Evolutionary conservation across 2,329 filamentous ascomycete species (phyloP), one percentile per base, ranked within the genome.

Genomic region (Hortaea sp.): DNA sequence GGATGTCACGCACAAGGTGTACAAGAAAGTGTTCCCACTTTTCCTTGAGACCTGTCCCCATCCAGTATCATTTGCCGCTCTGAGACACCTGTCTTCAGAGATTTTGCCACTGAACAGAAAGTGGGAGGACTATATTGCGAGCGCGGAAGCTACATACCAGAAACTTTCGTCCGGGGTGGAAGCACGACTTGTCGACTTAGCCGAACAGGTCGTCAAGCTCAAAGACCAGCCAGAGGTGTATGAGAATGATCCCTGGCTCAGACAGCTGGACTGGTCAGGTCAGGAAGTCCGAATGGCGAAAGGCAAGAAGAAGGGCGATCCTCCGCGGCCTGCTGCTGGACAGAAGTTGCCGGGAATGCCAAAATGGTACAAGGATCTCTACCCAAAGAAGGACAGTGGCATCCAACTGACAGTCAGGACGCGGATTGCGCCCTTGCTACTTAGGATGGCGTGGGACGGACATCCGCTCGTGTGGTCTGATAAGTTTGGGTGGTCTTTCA

Each of bases 341-440:
- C 92, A 98, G 63, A 98, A 97, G 73, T 88, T 84, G 69, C 89
- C 90, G 0, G 92, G 92, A 10, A 92, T 86, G 84, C 92, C 92
- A 0, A 77, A 85, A 53, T 98, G 92, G 92, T 98, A 95, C 68
- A 95, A 92, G 60, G 88, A 88, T 62, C 71, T 98, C 1, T 95
- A 94, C 57, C 57, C 76, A 1, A 88, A 80, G 47, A 82, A 69
- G 27, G 77, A 81, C 48, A 69, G 75, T 0, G 77, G 77, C 0
- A 92, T 95, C 47, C 82, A 73, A 49, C 70, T 98, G 12, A 87
- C 86, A 0, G 89, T 97, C 0, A 79, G 94, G 40, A 94, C 88
- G 31, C 79, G 94, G 44, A 81, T 95, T 57, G 85, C 92, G 1
- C 88, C 92, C 0, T 69, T 98, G 12, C 69, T 98, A 9, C 71